Conservation (phyloP, 345 rosid genomes). For the Dipteronia sinensis region DNA sequence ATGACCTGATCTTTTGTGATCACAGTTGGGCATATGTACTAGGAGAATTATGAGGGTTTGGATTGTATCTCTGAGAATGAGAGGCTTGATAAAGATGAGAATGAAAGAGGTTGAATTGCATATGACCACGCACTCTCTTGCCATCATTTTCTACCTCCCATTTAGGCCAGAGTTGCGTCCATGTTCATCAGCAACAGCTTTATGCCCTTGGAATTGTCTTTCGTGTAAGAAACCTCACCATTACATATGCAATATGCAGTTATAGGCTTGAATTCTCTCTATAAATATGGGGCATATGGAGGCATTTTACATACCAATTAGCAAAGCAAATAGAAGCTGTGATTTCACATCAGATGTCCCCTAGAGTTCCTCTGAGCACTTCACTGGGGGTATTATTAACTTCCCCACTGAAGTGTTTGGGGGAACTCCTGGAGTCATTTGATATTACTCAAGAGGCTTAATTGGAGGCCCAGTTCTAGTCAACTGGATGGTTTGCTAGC, state of each 20-base stretch:
- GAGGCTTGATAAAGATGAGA: not conserved
- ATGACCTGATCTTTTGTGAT: no score
- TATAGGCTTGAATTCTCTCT: not conserved
- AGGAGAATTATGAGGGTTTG: no score
- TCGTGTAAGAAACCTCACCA: not conserved
- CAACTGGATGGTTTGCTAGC: no score
- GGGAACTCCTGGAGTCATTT: constrained; percentile 43
- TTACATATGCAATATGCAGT: no score
- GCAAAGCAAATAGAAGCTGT: not conserved
- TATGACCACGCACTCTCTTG: not conserved
- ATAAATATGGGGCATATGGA: constrained; percentile 10
- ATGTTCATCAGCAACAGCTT: constrained; percentile 17
- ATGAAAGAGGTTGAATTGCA: not conserved
- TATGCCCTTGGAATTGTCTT: constrained; percentile 6
- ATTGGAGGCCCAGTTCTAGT: no score
- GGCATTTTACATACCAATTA: not conserved
- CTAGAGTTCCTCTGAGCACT: constrained; percentile 44
- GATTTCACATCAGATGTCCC: constrained; percentile 24
- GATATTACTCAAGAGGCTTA: constrained; percentile 1
- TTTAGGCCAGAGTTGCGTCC: constrained; percentile 18
- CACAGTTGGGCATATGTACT: not conserved
- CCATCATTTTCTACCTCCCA: not conserved
- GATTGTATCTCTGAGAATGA: not conserved
- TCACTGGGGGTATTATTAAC: constrained; percentile 24
- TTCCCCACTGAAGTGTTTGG: constrained; percentile 45